Percentiles rank a stretch among this genome's conserved stretches.
phyloP scores from a whole-genome alignment of 2,329 filamentous ascomycete genomes.

The Penicillium corylophilum region DNA sequence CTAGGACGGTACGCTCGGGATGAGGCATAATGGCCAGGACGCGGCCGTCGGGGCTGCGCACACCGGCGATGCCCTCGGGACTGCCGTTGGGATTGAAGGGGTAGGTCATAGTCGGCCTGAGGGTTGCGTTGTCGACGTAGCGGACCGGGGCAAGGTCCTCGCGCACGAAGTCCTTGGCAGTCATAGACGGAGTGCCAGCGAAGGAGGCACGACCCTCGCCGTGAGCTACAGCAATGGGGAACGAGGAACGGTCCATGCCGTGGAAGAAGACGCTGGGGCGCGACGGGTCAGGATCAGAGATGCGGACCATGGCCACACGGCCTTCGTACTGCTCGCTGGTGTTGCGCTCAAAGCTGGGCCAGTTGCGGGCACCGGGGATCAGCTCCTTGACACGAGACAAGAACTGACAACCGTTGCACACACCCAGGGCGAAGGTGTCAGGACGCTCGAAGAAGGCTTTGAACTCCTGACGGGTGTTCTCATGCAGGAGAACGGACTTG shows the following conservation, averaged over 20 bases:
- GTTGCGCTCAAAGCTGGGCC: slow-evolving; percentile 87
- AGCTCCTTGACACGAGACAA: slow-evolving; percentile 76
- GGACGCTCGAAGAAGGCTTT: slow-evolving; percentile 78
- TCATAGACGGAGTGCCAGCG: slow-evolving; percentile 48
- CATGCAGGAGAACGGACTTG: slow-evolving; percentile 84
- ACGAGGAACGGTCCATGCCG: slow-evolving; percentile 76
- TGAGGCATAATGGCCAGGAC: slow-evolving; percentile 92
- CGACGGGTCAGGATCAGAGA: slow-evolving; percentile 61
- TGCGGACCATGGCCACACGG: slow-evolving; percentile 79
- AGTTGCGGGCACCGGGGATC: slow-evolving; percentile 77
- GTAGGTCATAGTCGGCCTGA: slow-evolving; percentile 73
- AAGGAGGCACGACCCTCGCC: slow-evolving; percentile 84
- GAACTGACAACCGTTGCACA: slow-evolving; percentile 98
- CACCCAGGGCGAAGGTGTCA: slow-evolving; percentile 88
- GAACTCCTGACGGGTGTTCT: slow-evolving; percentile 73
- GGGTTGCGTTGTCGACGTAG: slow-evolving; percentile 78
- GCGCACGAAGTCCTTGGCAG: slow-evolving; percentile 55
- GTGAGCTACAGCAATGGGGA: slow-evolving; percentile 87
- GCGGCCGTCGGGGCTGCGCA: slow-evolving; percentile 72
- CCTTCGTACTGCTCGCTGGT: slow-evolving; percentile 85
- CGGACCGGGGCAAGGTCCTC: slow-evolving; percentile 72
- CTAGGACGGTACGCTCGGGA: slow-evolving; percentile 83
- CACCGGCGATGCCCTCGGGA: slow-evolving; percentile 75
- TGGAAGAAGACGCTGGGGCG: slow-evolving; percentile 79
- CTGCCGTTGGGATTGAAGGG: slow-evolving; percentile 89